Conservation (phyloP, 1,139 yeast genomes). For the Yamadazyma sp. region DNA sequence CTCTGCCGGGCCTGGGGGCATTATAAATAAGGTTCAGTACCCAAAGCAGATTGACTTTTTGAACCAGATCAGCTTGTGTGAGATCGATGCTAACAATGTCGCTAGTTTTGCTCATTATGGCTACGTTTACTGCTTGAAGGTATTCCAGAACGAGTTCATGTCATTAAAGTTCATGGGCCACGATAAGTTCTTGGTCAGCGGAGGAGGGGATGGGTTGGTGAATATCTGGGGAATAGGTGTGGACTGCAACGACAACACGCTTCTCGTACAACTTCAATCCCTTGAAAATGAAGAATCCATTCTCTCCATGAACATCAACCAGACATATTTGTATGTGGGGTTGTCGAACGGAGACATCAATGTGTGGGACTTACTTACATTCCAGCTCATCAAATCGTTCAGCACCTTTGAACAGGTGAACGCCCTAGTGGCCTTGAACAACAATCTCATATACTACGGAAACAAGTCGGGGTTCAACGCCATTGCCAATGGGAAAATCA, state of each 20-base stretch:
- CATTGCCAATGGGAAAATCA: constrained; percentile 7
- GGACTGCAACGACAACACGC: constrained; percentile 3
- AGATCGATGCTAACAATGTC: constrained; percentile 64
- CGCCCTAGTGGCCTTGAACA: constrained; percentile 10
- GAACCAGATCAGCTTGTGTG: constrained; percentile 43
- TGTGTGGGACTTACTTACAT: constrained; percentile 82
- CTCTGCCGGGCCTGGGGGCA: constrained; percentile 83
- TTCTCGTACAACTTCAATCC: constrained; percentile 29
- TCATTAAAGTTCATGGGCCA: constrained; percentile 18
- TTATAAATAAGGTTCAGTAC: constrained; percentile 35
- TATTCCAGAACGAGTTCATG: constrained; percentile 25
- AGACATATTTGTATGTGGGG: constrained; percentile 77
- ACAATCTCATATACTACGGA: constrained; percentile 13
- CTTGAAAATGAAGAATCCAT: constrained; percentile 71
- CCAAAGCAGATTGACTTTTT: constrained; percentile 11
- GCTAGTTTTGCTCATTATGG: constrained; percentile 89
- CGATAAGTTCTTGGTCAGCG: constrained; percentile 36
- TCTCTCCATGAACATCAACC: constrained; percentile 61
- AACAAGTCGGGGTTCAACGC: constrained; percentile 14
- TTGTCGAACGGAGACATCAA: constrained; percentile 68
- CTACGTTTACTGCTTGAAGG: constrained; percentile 72
- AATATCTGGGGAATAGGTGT: constrained; percentile 63
- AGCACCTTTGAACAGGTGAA: constrained; percentile 24
- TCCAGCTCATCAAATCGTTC: constrained; percentile 64
- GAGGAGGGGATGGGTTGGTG: constrained; percentile 89